Base-by-base conservation (phyloP, 768 basidiomycete genomes). In the Pleurotus citrinopileatus region DNA sequence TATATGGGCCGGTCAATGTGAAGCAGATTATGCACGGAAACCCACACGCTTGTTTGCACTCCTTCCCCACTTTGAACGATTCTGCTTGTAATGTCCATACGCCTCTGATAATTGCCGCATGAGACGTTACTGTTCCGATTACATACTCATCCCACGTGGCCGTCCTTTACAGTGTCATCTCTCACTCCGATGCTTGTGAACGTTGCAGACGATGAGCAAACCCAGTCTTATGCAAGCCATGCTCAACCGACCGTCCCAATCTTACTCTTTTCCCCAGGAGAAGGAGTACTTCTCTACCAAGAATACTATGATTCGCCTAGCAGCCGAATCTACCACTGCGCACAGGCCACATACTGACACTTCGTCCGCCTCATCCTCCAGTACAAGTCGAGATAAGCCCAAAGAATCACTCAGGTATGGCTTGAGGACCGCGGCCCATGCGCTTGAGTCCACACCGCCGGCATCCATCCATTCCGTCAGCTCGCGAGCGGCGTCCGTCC, bases 181-280 rank as follows among this genome's bases (percentile, higher is more conserved):
- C 15, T 7, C 12, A 7, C 38, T 40, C 22, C 48, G 32, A 37
- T 50, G 48, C 20, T 17, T 34, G 45, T 32, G 15, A 37, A 6
- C 29, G 34, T 58, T 67, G 74, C 47, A 76, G 74, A 55, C 68
- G 32, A 83, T 83, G 83, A 68, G 71, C 25, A 82, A 77, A 62
- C 80, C 83, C 43, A 81, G 81, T 3, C 63, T 85, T 44, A 60
- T 84, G 50, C 87, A 89, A 66, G 75, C 73, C 36, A 65, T 89
- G 40, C 73, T 91, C 38, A 79, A 81, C 48, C 65, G 74, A 48
- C 88, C 88, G 9, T 87, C 87, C 1, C 83, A 87, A 63, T 69
- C 76, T 0, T 90, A 90, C 65, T 62, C 68, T 7, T 69, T 73
- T 52, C 78, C 78, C 0, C 57, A 61, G 19, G 65, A 54, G 17